These are phyloP conservation scores for Solanum pennellii DNA, from an alignment of 257 asterid species.

Conservation along the genomic window DNA sequence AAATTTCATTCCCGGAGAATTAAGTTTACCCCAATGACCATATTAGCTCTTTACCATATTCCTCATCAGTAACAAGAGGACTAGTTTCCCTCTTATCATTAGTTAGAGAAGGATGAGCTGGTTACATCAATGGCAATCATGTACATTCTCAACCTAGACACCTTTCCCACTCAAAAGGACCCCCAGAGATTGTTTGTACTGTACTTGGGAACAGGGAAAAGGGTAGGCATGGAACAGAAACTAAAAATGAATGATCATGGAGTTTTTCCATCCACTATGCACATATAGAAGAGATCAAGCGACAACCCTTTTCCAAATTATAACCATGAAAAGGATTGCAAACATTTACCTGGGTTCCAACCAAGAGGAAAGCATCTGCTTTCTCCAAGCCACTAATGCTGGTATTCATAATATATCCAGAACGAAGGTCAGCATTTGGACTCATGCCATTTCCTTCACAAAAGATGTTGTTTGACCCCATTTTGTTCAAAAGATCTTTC, in stretches of 20 bases:
- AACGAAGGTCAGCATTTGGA: slow-evolving; percentile 87
- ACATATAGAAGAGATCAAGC: not conserved
- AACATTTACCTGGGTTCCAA: slow-evolving; percentile 86
- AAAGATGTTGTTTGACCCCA: slow-evolving; percentile 90
- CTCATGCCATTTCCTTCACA: slow-evolving; percentile 89
- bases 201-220: not conserved
- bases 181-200: not conserved
- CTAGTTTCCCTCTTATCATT: not conserved
- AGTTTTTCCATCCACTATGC: not conserved
- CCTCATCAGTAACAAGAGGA: not conserved
- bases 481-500: slow-evolving; percentile 76
- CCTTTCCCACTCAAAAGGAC: not conserved
- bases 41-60: not conserved
- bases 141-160: not conserved
- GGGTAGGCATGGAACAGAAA: not conserved
- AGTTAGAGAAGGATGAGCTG: not conserved
- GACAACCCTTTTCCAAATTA: not conserved
- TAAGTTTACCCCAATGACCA: not conserved
- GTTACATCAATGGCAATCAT: not conserved
- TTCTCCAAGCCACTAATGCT: slow-evolving; percentile 91
- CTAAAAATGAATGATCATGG: not conserved
- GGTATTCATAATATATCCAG: slow-evolving; percentile 91
- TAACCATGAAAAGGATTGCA: not conserved
- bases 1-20: not conserved
- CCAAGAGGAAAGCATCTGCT: slow-evolving; percentile 88